Evolutionary conservation across 2,329 filamentous ascomycete species (phyloP), one percentile per base, ranked within the genome.

Genomic region (Curvularia verruculosa): DNA sequence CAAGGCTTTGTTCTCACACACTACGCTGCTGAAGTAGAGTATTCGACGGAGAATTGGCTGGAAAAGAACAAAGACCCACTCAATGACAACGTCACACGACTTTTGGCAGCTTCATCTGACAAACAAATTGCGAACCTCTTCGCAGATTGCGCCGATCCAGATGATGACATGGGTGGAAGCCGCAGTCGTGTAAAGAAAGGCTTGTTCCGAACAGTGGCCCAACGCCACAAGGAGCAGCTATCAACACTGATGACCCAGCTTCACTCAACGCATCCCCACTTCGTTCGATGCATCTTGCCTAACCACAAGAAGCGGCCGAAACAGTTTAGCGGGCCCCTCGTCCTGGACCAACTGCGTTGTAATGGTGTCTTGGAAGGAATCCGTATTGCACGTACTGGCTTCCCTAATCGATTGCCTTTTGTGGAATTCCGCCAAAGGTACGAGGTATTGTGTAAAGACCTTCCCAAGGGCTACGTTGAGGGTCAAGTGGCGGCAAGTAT

Each of bases 351-450:
- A 75, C 81, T 99, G n/a, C 88, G 95, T 50, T 99, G 95, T 79
- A 99, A 99, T 74, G 95, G 95, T 89, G 95, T 99, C 2, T 83
- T 99, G n/a, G 95, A 99, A 79, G 95, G 95, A 60, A 99, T 99
- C 71, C 87, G 95, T 59, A 99, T 99, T 76, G 95, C 95, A 23
- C 87, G 95, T 44, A 99, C 96, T 5, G 95, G 95, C 23, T 99
- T 99, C 75, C 95, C 95, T 49, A 99, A 99, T 73, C 85, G 95
- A 65, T 83, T 99, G 29, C 85, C 91, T 0, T 99, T 99, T 74
- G 85, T 90, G 2, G 96, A 99, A 72, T 99, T 99, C 79, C 87
- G 95, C 52, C 91, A 96, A 69, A 88, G 95, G 61, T 99, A 99
- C 75, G 95, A 98, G 74, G 94, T 99, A 6, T 85, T 99, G 6